Evolutionary conservation across 208 protist genomes (phyloP), one percentile per base, ranked within the genome.

Genomic region (Crithidia acanthocephali): DNA sequence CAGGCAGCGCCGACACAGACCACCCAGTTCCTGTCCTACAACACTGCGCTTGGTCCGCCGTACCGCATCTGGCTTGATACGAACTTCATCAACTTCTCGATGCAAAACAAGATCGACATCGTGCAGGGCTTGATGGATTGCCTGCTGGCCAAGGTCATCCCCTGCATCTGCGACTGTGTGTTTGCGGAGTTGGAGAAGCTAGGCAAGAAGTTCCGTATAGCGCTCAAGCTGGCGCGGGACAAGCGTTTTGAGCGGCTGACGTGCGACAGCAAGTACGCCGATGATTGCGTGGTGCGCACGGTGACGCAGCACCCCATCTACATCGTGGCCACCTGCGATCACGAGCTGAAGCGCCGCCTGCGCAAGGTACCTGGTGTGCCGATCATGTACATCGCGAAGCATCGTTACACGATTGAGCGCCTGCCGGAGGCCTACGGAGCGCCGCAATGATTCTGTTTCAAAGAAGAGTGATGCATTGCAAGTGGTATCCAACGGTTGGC

Each of bases 1-100:
- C 69, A 89, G 23, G 86, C 74, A 0, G 84, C 72, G 2, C 83
- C 89, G 1, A 78, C 76, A n/a, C 74, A 85, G 37, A 87, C 85
- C 18, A 81, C 82, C 9, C 89, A 99, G 76, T 99, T 99, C 79
- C 98, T 99, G 33, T 91, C 84, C 45, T 98, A 99, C 90, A 99
- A 99, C 91, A 93, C 80, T 42, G 85, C 93, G 35, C 93, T 99
- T 7, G 98, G 98, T 8, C 99, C 99, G 20, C 99, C 99, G 52
- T 99, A 99, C 85, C 94, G 98, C 75, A 90, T 99, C 20, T 94
- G 99, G 79, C 79, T 99, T 13, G 99, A 99, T 78, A 99, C 99
- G 2, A 99, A 99, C 94, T 99, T 99, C 79, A 99, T 99, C 78
- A 99, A 99, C 87, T 99, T 99, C 76, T 98, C 98, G n/a, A 99